Base-by-base conservation (phyloP, 371 early-diverging fungal species). In the Mucor mucedo region DNA sequence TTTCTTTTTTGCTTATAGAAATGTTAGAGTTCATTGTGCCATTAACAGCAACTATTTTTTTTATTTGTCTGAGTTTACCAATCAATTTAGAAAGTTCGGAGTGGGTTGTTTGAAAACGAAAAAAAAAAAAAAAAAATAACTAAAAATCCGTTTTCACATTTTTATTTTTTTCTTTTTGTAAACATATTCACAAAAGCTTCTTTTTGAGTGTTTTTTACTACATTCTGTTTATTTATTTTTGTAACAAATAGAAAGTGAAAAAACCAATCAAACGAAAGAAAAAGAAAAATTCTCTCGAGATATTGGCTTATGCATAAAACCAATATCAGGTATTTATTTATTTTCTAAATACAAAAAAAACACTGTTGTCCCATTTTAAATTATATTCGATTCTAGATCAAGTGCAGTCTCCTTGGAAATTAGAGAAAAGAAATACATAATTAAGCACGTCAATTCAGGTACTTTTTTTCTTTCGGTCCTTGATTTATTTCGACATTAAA, bases 391-490 rank as follows among this genome's bases (percentile, higher is more conserved):
- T 14, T 44, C 29, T 58, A 65, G 65, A 65, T 65, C 65, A 39
- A 55, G 45, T 29, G 48, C 59, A 65, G 42, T 65, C 29, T 59
- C 65, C 5, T 48, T 65, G 42, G 55, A 59, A 49, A 58, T 65
- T 45, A 55, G 60, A 45, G 49, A 65, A 40, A 53, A 53, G 39
- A 49, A 65, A 40, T 65, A 65, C 54, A 48, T 63, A 14, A 55
- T 68, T 44, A 62, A 68, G 55, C 59, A 62, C 62, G 68, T 68
- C 41, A 55, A 68, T 55, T 63, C 68, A 60, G 68, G 68, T 63
- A 59, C 50, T 50, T 50, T 29, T 50, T 28, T 30, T 45, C 16
- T 8, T 5, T 47, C 21, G 21, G 21, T 21, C 47, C 6, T 16
- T n/a, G 5, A 45, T 5, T 35, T 35, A 16, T 41, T 16, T 30